phyloP scores from a whole-genome alignment of 176 grass and related monocot genomes.

The Panicum miliaceum region DNA sequence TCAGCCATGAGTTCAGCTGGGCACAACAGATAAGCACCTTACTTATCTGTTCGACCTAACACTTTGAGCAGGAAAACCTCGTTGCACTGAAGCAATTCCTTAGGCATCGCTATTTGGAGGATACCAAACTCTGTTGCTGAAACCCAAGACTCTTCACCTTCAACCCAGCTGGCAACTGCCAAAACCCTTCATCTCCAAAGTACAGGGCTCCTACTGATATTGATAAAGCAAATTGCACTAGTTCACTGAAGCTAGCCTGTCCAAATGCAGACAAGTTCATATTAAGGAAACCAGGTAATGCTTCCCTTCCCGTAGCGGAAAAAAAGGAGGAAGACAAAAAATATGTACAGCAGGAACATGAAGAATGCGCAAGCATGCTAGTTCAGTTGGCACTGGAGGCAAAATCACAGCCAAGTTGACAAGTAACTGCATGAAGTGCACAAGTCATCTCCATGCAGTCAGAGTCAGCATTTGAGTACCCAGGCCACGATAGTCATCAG shows the following conservation, averaged over 20 bases:
- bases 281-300: not conserved
- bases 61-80: too few relatives aligned
- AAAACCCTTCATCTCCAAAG: not conserved
- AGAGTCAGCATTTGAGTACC: not conserved
- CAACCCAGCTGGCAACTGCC: not conserved
- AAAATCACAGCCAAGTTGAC: not conserved
- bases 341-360: not conserved
- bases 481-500: too few relatives aligned
- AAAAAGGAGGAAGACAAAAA: not conserved
- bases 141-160: too few relatives aligned
- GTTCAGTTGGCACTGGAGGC: not conserved
- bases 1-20: too few relatives aligned
- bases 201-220: not conserved
- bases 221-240: too few relatives aligned
- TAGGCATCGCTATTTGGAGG: too few relatives aligned
- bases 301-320: not conserved
- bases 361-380: not conserved
- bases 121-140: too few relatives aligned
- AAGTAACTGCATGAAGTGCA: slow-evolving; percentile 1
- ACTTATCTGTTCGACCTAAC: too few relatives aligned
- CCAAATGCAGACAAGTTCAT: not conserved
- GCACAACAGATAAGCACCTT: too few relatives aligned
- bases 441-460: not conserved
- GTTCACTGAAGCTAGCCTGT: not conserved
- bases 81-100: too few relatives aligned